These are phyloP conservation scores for Paramecium biaurelia DNA, from an alignment of 73 alveolate genomes.

Conservation along the genomic window DNA sequence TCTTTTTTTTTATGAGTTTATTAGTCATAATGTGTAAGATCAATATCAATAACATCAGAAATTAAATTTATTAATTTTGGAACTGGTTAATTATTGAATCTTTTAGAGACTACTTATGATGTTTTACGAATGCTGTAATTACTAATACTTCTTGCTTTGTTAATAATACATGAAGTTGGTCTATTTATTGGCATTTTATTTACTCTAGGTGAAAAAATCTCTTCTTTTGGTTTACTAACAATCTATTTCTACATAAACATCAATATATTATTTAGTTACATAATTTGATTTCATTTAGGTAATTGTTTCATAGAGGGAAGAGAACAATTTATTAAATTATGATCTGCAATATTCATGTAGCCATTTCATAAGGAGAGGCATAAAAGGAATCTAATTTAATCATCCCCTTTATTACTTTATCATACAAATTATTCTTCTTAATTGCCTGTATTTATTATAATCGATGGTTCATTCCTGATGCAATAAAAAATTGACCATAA, in stretches of 20 bases:
- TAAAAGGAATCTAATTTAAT: slow-evolving; percentile 10
- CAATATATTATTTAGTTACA: not conserved
- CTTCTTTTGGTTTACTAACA: not conserved
- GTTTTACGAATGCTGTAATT: not conserved
- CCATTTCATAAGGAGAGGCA: slow-evolving; percentile 38
- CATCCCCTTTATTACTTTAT: not conserved
- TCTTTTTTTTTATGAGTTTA: not conserved
- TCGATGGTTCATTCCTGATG: not conserved
- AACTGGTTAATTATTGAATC: not conserved
- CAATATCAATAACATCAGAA: not conserved
- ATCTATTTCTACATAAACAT: not conserved
- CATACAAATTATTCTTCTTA: not conserved
- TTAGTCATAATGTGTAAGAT: not conserved
- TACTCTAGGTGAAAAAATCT: not conserved
- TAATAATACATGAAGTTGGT: not conserved
- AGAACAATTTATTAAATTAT: not conserved
- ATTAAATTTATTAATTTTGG: not conserved
- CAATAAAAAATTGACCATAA: not conserved
- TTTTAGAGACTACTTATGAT: not conserved
- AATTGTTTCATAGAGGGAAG: not conserved
- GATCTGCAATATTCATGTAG: not conserved
- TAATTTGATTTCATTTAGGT: not conserved
- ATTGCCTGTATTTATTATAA: not conserved
- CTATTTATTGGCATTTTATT: not conserved
- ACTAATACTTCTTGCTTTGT: not conserved